Base-by-base conservation (phyloP, 345 rosid genomes). In the Pistacia atlantica region DNA sequence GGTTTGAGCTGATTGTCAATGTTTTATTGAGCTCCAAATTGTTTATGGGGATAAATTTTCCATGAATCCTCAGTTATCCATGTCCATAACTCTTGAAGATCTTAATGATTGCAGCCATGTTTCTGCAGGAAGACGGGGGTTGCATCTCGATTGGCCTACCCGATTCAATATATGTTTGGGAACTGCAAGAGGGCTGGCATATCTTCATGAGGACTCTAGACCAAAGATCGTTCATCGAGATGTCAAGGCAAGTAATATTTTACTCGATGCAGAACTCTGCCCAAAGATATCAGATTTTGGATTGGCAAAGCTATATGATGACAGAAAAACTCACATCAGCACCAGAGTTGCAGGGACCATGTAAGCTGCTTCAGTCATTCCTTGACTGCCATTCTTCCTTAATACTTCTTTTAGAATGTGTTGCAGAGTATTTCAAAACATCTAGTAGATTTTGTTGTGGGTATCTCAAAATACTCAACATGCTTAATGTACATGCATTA, bases 201-300 rank as follows among this genome's bases (percentile, higher is more conserved):
- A 49, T 71, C 83, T 83, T 14, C 83, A 83, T 42, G 82, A 83
- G 31, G 86, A 83, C 25, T 80, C 86, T 10, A 73, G 71, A 46
- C 55, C 78, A 52, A 80, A 68, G 71, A 83, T 83, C 6, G 82
- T 83, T 11, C 86, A 83, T 16, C 75, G 84, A 49, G 86, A 83
- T 68, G 75, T 83, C 33, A 83, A 83, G 73, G 73, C 82, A 5
- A 78, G 80, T 7, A 83, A 83, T 67, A 59, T 83, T 4, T 71
- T 83, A 22, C 78, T 83, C 3, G 84, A 83, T 54, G 67, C 66
- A 67, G 48, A 80, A 49, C 70, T 83, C 16, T 75, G 65, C 12
- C 22, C 86, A 8, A 83, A 78, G 48, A 83, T 83, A 37, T 83
- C 86, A 4, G 81, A 83, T 67, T 83, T 80, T 51, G 86, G 86